Evolutionary conservation across 306 rosid genomes (phyloP), one percentile per base, ranked within the genome.

Genomic region (Inga leiocalycina): DNA sequence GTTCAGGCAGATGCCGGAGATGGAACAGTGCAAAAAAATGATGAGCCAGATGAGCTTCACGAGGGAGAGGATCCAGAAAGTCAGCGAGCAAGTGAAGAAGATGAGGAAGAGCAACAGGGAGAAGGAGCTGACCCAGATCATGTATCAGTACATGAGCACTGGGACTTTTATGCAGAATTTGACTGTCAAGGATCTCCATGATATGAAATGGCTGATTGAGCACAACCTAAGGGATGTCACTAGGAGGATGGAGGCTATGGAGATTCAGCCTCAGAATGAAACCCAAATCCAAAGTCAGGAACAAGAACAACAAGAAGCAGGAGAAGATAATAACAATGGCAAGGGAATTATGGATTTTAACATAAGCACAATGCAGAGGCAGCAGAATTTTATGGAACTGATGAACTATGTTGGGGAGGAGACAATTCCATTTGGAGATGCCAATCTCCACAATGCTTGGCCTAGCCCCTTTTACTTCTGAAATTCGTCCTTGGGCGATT

Each of bases 21-120:
- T 37, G 4, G 70, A 82, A 9, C 83, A 82, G 37, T 51, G 79
- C 41, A 79, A 80, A 34, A 85, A 79, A 27, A 87, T 82, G 90
- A 3, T 79, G 57, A 67, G 76, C 46, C 83, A 88, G 4, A 82
- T 85, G 78, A 76, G 64, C 10, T 85, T 76, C 39, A 35, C 83
- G 59, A 80, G 10, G 43, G 75, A 85, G 27, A 34, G 59, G n/a
- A 59, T 83, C 35, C 17, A 10, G 10, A 85, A 85, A 45, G 10
- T 56, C 0, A 67, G 83, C n/a, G 85, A 83, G 8, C 84, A 83
- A 10, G 17, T 82, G 17, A 66, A 65, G 48, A 85, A 79, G 48
- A 6, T n/a, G n/a, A 81, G 5, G 70, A 64, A 44, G 27, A 76
- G 57, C 2, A 87, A 81, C 9, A 44, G 57, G 49, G 81, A 48